phyloP scores from a whole-genome alignment of 2,329 filamentous ascomycete genomes.

The Microascus cirrosus region DNA sequence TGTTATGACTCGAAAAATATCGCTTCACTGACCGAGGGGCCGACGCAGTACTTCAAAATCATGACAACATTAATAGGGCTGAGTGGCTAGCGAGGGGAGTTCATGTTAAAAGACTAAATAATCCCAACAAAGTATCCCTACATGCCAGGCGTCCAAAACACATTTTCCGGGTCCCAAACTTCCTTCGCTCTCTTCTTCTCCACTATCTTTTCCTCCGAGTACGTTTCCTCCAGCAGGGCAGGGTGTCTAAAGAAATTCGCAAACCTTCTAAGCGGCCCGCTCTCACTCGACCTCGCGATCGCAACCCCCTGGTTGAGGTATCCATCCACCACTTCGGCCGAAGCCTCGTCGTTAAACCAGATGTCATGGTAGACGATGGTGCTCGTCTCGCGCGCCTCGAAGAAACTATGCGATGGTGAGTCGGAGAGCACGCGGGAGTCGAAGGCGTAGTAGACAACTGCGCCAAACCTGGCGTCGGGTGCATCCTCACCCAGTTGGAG shows the following conservation, averaged over 20 bases:
- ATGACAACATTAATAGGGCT: too few species aligned
- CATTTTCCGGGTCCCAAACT: slow-evolving; percentile 12
- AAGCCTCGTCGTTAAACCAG: slow-evolving; percentile 8
- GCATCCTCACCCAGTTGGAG: slow-evolving; percentile 10
- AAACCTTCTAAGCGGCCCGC: slow-evolving; percentile 8
- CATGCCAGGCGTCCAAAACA: slow-evolving; percentile 13
- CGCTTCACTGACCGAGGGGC: too few species aligned
- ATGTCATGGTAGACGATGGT: slow-evolving; percentile 6
- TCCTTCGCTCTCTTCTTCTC: slow-evolving; percentile 11
- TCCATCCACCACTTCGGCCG: slow-evolving; percentile 1
- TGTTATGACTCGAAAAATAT: too few species aligned
- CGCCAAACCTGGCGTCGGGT: slow-evolving; percentile 9
- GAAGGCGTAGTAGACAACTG: slow-evolving; percentile 9
- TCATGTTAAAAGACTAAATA: too few species aligned
- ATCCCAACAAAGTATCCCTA: not conserved
- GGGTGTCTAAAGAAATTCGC: slow-evolving; percentile 13
- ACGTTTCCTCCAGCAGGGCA: slow-evolving; percentile 10
- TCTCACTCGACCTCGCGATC: slow-evolving; percentile 7
- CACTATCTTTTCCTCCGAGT: slow-evolving; percentile 7
- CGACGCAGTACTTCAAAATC: too few species aligned
- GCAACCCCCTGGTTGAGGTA: slow-evolving; percentile 8
- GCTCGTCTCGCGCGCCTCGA: slow-evolving; percentile 12
- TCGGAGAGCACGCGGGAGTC: slow-evolving; percentile 8
- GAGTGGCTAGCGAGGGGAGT: too few species aligned
- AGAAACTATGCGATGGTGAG: slow-evolving; percentile 5